Base-by-base conservation (phyloP, 73 alveolate species). In the Tetrahymena borealis region DNA sequence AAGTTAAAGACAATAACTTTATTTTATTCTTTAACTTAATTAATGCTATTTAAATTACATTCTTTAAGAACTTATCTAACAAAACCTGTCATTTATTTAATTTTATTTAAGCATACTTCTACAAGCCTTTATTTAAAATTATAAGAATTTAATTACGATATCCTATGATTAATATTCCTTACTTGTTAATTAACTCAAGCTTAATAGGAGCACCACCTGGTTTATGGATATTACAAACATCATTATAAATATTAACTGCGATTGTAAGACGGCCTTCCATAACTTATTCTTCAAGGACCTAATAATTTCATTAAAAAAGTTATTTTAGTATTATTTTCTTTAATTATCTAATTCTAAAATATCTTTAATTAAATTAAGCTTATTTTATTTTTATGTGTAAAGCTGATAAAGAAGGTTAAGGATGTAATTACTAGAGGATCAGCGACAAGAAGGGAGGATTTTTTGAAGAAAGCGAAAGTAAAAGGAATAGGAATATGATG, bases 401-500 rank as follows among this genome's bases (percentile, higher is more conserved):
- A 28, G 31, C 35, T 7, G 28, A 60, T 60, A 60, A 13, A 60
- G 28, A 24, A 15, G 5, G 28, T 41, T 41, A 41, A 60, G 16
- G 16, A 2, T n/a, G 16, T 7, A 2, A 16, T 60, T 60, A 60
- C 85, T 6, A 60, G 10, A 0, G 85, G 85, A 60, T 60, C 85
- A 18, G 85, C 38, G 28, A 60, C 85, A 24, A 60, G 28, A 60
- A 60, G 85, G 9, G 85, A 15, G n/a, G 85, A 40, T 32, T 93
- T 85, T 31, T 95, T 95, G 32, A 97, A 39, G 33, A 96, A 92
- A 39, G 94, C 94, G 78, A 94, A 97, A 33, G 98, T 97, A 11
- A 96, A 60, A 78, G 97, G 93, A 28, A 97, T 90, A 33, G 99
- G 99, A 60, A 97, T 94, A 39, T 97, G 99, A 94, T 97, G 99